Base-by-base conservation (phyloP, 2,329 filamentous ascomycete genomes). In the Arthroderma sp. region DNA sequence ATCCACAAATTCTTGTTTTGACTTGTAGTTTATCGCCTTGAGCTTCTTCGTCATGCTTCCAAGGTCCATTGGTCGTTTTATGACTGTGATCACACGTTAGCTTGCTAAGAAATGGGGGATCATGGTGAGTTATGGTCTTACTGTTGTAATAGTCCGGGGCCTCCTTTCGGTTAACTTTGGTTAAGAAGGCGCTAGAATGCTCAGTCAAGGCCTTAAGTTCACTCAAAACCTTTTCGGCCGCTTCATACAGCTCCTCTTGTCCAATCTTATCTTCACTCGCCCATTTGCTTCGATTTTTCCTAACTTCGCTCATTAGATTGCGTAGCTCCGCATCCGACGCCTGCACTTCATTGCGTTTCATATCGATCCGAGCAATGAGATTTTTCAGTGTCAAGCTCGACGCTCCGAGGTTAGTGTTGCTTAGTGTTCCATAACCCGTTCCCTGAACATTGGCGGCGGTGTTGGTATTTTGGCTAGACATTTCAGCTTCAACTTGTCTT, bases 21-120 rank as follows among this genome's bases (percentile, higher is more conserved):
- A 88, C 60, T 86, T 88, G 66, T 86, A 91, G 33, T 74, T 74
- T 32, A 86, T 66, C 6, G 75, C 73, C 60, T 89, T 89, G 44
- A 98, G 77, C 68, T 96, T 98, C 69, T 98, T 98, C 50, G 93
- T 94, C 87, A 98, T 96, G 40, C 81, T 82, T 33, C 91, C 91
- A 46, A 98, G 79, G 61, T 98, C 91, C 91, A 98, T 98, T 1
- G 91, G 91, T 39, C 88, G 83, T 66, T 93, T 95, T 66, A 96
- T 95, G 53, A 86, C 82, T 87, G 58, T 48, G 22, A 6, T n/a
- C 15, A 6, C 11, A 8, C 22, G 42, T 49, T 42, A 51, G 49
- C 15, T 22, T 43, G 36, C 11, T 42, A 32, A 27, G 11, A 10
- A 22, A 43, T 15, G 4, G 29, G 29, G 8, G 8, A 27, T 5